These are phyloP conservation scores for Parietaria judaica DNA, from an alignment of 306 rosid species.

Conservation along the genomic window DNA sequence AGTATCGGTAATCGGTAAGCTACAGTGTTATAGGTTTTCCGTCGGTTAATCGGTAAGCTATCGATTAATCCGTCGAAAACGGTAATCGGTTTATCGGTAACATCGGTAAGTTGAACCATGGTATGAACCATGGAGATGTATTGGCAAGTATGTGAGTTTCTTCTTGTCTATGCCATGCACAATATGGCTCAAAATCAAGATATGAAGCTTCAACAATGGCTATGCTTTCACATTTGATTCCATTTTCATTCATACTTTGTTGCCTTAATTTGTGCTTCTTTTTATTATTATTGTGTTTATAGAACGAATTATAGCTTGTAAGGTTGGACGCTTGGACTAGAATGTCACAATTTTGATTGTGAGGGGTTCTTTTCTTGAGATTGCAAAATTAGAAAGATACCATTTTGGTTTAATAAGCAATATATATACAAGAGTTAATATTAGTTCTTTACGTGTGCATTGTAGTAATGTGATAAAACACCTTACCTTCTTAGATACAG, in stretches of 20 bases:
- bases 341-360: not conserved
- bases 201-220: constrained; percentile 8
- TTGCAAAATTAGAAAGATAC: constrained; percentile 9
- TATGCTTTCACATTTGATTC: constrained; percentile 11
- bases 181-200: constrained; percentile 50
- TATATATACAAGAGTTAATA: not conserved
- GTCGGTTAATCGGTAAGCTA: too few species aligned
- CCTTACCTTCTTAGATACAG: too few species aligned
- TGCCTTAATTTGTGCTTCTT: not conserved
- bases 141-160: constrained; percentile 20
- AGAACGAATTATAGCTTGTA: not conserved
- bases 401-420: not conserved
- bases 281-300: not conserved
- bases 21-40: too few species aligned
- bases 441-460: too few species aligned
- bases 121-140: constrained; percentile 36
- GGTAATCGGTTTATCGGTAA: too few species aligned
- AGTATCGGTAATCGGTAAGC: too few species aligned
- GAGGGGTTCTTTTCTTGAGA: constrained; percentile 1
- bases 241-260: not conserved
- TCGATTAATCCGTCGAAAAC: too few species aligned
- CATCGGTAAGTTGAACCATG: too few species aligned
- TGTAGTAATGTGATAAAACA: too few species aligned
- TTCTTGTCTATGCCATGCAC: constrained; percentile 32
- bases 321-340: not conserved